Conservation (phyloP, 1,284 basidiomycete genomes). For the Tranzscheliella williamsii region DNA sequence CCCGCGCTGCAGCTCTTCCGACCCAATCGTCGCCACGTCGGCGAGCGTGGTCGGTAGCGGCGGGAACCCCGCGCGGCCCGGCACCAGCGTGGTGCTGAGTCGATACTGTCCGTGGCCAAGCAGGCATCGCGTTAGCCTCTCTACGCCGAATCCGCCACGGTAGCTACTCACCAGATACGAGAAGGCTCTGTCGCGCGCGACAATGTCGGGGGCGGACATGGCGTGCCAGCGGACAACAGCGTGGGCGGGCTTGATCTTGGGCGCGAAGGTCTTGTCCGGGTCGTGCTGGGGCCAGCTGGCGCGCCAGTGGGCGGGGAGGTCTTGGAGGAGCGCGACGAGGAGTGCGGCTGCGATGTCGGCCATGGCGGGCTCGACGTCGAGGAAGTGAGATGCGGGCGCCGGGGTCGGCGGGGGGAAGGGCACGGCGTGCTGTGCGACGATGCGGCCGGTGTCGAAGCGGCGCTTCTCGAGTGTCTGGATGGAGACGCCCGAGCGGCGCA, state of each 20-base stretch:
- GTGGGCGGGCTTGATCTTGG: slow-evolving; percentile 36
- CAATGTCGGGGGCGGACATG: slow-evolving; percentile 35
- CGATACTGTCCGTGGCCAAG: slow-evolving; percentile 7
- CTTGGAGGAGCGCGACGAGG: slow-evolving; percentile 72
- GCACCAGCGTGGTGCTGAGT: slow-evolving; percentile 21
- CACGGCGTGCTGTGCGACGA: slow-evolving; percentile 50
- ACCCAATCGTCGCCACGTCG: background rate
- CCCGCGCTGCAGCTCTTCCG: background rate
- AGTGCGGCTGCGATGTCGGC: slow-evolving; percentile 72
- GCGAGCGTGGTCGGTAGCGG: background rate
- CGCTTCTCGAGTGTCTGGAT: slow-evolving; percentile 45
- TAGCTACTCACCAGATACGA: slow-evolving; percentile 23
- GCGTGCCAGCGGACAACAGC: slow-evolving; percentile 33
- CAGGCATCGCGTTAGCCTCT: background rate
- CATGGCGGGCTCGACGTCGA: slow-evolving; percentile 68
- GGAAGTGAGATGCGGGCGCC: slow-evolving; percentile 65
- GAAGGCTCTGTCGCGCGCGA: slow-evolving; percentile 42
- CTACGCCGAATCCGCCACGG: background rate
- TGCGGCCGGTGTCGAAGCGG: slow-evolving; percentile 43
- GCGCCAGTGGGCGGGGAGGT: slow-evolving; percentile 67
- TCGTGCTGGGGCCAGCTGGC: slow-evolving; percentile 42
- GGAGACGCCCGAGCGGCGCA: slow-evolving; percentile 34
- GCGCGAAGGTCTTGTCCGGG: slow-evolving; percentile 22
- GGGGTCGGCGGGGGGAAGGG: slow-evolving; percentile 61
- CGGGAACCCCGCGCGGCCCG: background rate